Conservation (phyloP, 106 monocot genomes). For the Chionographis japonica region DNA sequence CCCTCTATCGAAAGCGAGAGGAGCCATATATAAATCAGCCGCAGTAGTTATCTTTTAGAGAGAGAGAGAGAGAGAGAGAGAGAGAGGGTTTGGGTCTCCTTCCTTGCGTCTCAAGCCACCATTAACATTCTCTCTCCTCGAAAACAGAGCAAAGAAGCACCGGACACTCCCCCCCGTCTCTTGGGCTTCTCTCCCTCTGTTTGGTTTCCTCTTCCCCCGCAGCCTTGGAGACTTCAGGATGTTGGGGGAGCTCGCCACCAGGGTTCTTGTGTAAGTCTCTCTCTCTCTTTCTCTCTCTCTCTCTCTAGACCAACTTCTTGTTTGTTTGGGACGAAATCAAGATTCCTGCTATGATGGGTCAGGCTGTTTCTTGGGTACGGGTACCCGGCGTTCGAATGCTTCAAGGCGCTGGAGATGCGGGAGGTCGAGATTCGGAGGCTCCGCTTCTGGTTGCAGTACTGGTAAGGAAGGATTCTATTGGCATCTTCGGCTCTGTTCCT, state of each 20-base stretch:
- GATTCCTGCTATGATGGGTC: not conserved
- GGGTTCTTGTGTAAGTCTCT: slow-evolving; percentile 11
- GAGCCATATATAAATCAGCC: too few species aligned
- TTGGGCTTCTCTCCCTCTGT: not conserved
- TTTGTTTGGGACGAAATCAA: too few species aligned
- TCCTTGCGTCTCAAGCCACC: too few species aligned
- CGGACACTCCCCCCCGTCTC: not conserved
- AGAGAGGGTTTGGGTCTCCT: too few species aligned
- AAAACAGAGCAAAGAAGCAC: too few species aligned
- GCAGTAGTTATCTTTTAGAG: too few species aligned
- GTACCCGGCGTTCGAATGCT: slow-evolving; percentile 14
- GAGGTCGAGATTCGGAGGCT: not conserved
- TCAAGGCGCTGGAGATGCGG: not conserved
- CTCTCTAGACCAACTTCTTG: too few species aligned
- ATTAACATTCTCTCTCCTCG: too few species aligned
- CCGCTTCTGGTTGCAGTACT: slow-evolving; percentile 14
- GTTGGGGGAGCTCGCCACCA: slow-evolving; percentile 1
- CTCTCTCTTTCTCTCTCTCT: not conserved
- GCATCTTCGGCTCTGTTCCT: too few species aligned
- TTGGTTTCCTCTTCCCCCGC: too few species aligned
- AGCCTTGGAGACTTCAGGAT: not conserved
- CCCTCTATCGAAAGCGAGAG: too few species aligned
- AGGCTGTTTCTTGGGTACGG: slow-evolving; percentile 15
- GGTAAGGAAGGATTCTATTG: not conserved
- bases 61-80: too few species aligned